Conservation (phyloP, 495 filamentous ascomycete genomes). For the Penicillium daleae region DNA sequence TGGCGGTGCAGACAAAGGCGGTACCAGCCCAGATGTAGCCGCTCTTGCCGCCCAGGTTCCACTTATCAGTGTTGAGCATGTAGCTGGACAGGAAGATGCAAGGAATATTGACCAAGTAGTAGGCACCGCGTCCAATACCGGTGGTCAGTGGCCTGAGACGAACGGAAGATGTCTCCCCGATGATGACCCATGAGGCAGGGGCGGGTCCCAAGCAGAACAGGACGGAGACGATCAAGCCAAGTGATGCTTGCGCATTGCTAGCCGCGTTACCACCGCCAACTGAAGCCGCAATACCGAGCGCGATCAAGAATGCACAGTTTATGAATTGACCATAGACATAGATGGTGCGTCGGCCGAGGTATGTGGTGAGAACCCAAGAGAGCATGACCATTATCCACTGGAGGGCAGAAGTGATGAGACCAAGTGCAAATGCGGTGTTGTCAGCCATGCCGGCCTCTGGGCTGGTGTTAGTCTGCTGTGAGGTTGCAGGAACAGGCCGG, state of each 20-base stretch:
- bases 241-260: conserved; percentile 51
- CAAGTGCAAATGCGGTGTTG: conserved; percentile 46
- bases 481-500: conserved; percentile 18
- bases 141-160: conserved; percentile 61
- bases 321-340: conserved; percentile 48
- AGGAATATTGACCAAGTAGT: conserved; percentile 58
- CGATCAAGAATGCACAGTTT: conserved; percentile 40
- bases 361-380: conserved; percentile 54
- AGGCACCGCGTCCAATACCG: conserved; percentile 55
- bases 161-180: conserved; percentile 61
- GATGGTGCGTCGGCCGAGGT: conserved; percentile 51
- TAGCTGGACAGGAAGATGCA: conserved; percentile 55
- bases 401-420: conserved; percentile 54
- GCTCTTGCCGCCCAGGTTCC: conserved; percentile 54
- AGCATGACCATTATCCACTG: conserved; percentile 57
- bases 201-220: conserved; percentile 56
- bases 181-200: conserved; percentile 60
- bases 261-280: conserved; percentile 36
- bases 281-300: conserved; percentile 54
- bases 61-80: conserved; percentile 52
- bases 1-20: conserved; percentile 55
- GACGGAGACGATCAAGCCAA: conserved; percentile 60
- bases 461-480: conserved; percentile 29
- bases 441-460: conserved; percentile 39
- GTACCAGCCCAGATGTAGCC: conserved; percentile 55